A percentile compares a stretch with the other conserved stretches of the same genome.
Evolutionary conservation across 768 basidiomycete genomes (phyloP).

Genomic region (Calvatia gigantea): DNA sequence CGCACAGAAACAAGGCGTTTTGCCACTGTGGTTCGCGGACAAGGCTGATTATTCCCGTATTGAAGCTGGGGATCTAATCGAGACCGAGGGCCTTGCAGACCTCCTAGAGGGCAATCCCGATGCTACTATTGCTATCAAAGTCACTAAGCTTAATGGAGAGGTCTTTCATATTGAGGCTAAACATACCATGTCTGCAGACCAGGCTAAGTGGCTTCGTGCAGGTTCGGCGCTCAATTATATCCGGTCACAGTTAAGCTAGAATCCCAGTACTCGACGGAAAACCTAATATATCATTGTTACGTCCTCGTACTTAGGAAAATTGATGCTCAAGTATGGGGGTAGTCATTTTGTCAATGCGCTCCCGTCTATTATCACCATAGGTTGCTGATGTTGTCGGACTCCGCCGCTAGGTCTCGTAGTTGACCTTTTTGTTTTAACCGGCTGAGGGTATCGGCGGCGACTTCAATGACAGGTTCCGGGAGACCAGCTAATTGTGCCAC

Average conservation of each 20-base stretch:
- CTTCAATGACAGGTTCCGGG: slow-evolving; percentile 55
- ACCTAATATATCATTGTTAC: too few species aligned
- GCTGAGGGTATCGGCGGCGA: slow-evolving; percentile 55
- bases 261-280: background rate
- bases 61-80: slow-evolving; percentile 74
- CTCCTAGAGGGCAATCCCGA: slow-evolving; percentile 48
- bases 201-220: slow-evolving; percentile 84
- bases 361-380: too few species aligned
- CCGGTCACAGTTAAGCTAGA: slow-evolving; percentile 37
- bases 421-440: slow-evolving; percentile 25
- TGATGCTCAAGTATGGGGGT: too few species aligned
- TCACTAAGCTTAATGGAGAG: slow-evolving; percentile 64
- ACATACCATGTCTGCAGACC: slow-evolving; percentile 90
- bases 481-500: slow-evolving; percentile 87
- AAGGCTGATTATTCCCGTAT: slow-evolving; percentile 84
- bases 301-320: too few species aligned
- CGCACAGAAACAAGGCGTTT: slow-evolving; percentile 89
- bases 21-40: slow-evolving; percentile 92
- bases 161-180: slow-evolving; percentile 65
- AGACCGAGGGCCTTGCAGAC: slow-evolving; percentile 79
- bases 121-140: slow-evolving; percentile 52
- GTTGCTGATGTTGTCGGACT: background rate
- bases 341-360: too few species aligned
- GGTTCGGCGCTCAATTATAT: slow-evolving; percentile 93
- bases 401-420: background rate